Evolutionary conservation across 306 rosid genomes (phyloP).

Genomic region (Lathyrus oleraceus): DNA sequence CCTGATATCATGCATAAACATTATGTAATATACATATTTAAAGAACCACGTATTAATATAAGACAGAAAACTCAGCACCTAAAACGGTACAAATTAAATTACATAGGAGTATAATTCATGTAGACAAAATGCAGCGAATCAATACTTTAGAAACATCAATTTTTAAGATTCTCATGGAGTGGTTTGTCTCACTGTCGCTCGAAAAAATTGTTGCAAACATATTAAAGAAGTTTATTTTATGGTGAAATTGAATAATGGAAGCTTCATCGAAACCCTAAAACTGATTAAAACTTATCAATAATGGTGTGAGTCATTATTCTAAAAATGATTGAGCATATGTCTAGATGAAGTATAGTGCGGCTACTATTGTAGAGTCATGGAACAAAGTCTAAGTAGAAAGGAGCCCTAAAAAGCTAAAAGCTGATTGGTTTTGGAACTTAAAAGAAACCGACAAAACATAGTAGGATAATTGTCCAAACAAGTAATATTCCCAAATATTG

Average conservation of each 20-base stretch:
- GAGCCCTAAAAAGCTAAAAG: neutral
- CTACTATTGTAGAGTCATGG: slow-evolving; percentile 22
- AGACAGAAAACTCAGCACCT: no score
- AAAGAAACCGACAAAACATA: slow-evolving; percentile 23
- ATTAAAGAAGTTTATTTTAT: neutral
- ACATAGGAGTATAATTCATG: no score
- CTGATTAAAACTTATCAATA: slow-evolving; percentile 3
- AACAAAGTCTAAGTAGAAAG: slow-evolving; percentile 30
- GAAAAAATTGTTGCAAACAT: neutral
- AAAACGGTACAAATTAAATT: no score
- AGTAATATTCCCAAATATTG: slow-evolving; percentile 15
- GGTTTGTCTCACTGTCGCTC: neutral
- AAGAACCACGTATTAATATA: no score
- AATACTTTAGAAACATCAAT: no score
- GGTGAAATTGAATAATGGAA: neutral
- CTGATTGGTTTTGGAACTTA: neutral
- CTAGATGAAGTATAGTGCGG: neutral
- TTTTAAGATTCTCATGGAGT: no score
- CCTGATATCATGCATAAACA: no score
- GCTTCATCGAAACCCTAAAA: slow-evolving; percentile 1
- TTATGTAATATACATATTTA: no score
- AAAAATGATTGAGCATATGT: slow-evolving; percentile 21
- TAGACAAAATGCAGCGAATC: no score
- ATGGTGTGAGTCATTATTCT: slow-evolving; percentile 19
- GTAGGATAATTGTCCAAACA: slow-evolving; percentile 16